Percentiles rank a stretch among this genome's conserved stretches.
phyloP scores from a whole-genome alignment of 2,329 filamentous ascomycete genomes.

The Colletotrichum sp. region DNA sequence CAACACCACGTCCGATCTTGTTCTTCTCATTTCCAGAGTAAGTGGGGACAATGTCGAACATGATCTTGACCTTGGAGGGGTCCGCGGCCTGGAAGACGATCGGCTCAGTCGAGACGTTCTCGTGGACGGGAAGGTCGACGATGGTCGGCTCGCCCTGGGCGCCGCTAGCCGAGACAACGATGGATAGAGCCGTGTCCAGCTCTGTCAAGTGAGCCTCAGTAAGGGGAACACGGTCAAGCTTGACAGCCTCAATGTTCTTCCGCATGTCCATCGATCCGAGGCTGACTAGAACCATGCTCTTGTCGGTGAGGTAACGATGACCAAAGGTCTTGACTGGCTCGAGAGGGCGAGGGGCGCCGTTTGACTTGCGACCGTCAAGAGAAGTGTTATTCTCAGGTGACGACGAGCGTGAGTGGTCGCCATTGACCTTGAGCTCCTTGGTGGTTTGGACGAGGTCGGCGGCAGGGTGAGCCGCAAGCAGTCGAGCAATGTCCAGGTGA shows the following conservation, averaged over 20 bases:
- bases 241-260: conserved; percentile 80
- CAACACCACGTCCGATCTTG: conserved; percentile 88
- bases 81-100: conserved; percentile 87
- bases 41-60: conserved; percentile 95
- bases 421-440: conserved; percentile 29
- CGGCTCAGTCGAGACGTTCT: conserved; percentile 91
- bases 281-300: conserved; percentile 90
- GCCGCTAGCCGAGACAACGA: conserved; percentile 86
- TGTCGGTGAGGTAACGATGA: conserved; percentile 89
- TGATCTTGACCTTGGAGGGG: conserved; percentile 79
- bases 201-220: conserved; percentile 90
- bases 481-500: conserved; percentile 79
- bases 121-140: conserved; percentile 91
- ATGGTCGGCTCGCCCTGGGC: conserved; percentile 87
- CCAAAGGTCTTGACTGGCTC: conserved; percentile 95
- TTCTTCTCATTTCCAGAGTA: conserved; percentile 90
- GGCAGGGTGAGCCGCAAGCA: conserved; percentile 61
- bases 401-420: conserved; percentile 20
- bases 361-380: conserved; percentile 63
- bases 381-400: conserved; percentile 51
- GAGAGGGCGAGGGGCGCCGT: conserved; percentile 55
- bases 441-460: conserved; percentile 26
- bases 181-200: conserved; percentile 89
- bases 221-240: conserved; percentile 85
- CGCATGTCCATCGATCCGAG: conserved; percentile 94